phyloP scores from a whole-genome alignment of 2,329 filamentous ascomycete species.

The Gyromitra esculenta region DNA sequence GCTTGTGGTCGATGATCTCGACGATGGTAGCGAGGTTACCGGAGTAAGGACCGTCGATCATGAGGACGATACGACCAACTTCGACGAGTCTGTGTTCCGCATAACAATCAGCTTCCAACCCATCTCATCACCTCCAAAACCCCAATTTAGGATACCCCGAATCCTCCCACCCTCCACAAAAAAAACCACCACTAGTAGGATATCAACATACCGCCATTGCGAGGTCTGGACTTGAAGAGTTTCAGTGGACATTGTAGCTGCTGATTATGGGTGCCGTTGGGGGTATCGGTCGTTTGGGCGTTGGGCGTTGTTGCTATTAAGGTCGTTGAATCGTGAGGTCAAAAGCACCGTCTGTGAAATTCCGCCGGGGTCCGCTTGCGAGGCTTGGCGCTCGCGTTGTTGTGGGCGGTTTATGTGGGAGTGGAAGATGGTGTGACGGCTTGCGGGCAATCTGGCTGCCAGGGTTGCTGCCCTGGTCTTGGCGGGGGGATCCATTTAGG shows the following conservation, averaged over 20 bases:
- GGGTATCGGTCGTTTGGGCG: conserved; percentile 51
- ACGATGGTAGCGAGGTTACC: conserved; percentile 93
- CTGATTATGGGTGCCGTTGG: conserved; percentile 49
- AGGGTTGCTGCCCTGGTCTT: conserved; percentile 41
- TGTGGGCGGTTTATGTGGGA: conserved; percentile 42
- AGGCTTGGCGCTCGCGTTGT: conserved; percentile 35
- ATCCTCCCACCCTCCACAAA: background rate
- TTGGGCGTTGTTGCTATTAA: conserved; percentile 56
- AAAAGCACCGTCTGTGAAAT: conserved; percentile 43
- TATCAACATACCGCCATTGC: conserved; percentile 47
- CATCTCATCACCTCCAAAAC: conserved; percentile 60
- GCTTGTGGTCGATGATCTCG: conserved; percentile 99
- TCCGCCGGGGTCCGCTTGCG: conserved; percentile 33
- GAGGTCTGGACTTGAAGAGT: conserved; percentile 51
- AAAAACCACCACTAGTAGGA: conserved; percentile 23
- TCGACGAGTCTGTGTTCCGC: conserved; percentile 89
- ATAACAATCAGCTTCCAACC: conserved; percentile 72
- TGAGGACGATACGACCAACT: conserved; percentile 95
- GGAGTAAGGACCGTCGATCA: conserved; percentile 81
- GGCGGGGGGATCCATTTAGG: conserved; percentile 17
- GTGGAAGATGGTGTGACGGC: conserved; percentile 37
- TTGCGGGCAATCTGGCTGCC: background rate
- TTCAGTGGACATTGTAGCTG: conserved; percentile 57
- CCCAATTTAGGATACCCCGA: conserved; percentile 61
- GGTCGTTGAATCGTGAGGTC: conserved; percentile 50